These are phyloP conservation scores for Cinnamomum chago DNA, from an alignment of 164 flowering plant genomes.

Conservation along the genomic window DNA sequence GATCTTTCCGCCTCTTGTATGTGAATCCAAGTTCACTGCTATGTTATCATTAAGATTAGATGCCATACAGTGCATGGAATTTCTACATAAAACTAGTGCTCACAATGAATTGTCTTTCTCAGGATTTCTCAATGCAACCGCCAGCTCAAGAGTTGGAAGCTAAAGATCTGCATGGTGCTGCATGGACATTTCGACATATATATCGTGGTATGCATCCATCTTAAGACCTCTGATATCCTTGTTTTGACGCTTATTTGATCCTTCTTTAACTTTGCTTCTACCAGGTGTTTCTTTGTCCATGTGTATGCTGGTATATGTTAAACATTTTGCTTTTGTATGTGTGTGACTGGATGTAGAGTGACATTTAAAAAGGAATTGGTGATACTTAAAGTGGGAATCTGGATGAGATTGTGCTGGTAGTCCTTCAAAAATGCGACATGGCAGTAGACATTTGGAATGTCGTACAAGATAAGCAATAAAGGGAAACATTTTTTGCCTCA, in stretches of 20 bases:
- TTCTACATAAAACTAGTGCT: constrained; percentile 11
- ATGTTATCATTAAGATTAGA: background rate
- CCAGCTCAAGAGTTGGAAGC: constrained; percentile 89
- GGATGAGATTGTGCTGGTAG: background rate
- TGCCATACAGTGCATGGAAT: background rate
- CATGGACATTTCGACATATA: constrained; percentile 93
- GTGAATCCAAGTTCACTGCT: constrained; percentile 15
- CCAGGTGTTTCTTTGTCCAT: background rate
- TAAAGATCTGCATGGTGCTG: constrained; percentile 73
- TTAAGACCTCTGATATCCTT: background rate
- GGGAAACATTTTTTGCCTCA: background rate
- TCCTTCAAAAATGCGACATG: background rate
- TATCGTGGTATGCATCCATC: constrained; percentile 64
- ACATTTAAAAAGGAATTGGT: too few relatives aligned
- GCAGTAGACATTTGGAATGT: too few relatives aligned
- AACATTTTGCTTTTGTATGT: background rate
- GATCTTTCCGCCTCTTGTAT: constrained; percentile 85
- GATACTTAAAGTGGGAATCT: too few relatives aligned
- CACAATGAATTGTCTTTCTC: constrained; percentile 11
- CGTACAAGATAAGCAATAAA: too few relatives aligned
- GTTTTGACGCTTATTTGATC: background rate
- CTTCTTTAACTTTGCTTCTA: background rate
- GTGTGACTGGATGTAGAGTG: background rate
- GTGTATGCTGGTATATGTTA: background rate
- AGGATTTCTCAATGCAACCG: constrained; percentile 96